These are phyloP conservation scores for Lactarius vividus DNA, from an alignment of 768 basidiomycete genomes.

Conservation along the genomic window DNA sequence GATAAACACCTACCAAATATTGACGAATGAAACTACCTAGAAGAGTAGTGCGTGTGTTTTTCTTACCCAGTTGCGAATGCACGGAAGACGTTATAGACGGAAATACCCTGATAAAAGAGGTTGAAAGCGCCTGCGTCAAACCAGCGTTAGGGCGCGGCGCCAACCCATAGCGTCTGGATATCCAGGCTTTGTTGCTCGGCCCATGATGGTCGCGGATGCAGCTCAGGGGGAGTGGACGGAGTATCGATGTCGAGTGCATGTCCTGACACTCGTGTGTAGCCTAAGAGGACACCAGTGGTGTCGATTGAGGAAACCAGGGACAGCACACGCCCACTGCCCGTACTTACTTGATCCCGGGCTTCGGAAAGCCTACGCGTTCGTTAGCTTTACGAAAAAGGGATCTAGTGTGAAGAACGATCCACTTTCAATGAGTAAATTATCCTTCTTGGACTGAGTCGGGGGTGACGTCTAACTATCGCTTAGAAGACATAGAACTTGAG, in stretches of 20 bases:
- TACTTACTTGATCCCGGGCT: conserved; percentile 67
- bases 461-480: conserved; percentile 57
- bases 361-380: conserved; percentile 52
- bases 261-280: no score
- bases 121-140: neutral
- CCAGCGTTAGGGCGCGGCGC: conserved; percentile 29
- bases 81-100: no score
- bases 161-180: conserved; percentile 48
- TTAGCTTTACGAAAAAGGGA: neutral
- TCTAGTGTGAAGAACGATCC: conserved; percentile 13
- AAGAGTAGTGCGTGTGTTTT: no score
- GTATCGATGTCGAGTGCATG: conserved; percentile 64
- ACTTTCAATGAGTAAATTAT: conserved; percentile 78
- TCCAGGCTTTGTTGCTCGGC: conserved; percentile 38
- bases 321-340: conserved; percentile 1
- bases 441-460: conserved; percentile 58
- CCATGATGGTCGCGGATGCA: conserved; percentile 32
- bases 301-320: conserved; percentile 72
- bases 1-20: no score
- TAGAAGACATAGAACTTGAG: conserved; percentile 51
- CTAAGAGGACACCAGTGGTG: conserved; percentile 36
- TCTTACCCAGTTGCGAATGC: no score
- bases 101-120: no score
- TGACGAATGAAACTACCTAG: no score
- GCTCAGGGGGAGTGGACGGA: conserved; percentile 32